A percentile compares a stretch with the other conserved stretches of the same genome.
Evolutionary conservation across 306 rosid species (phyloP).

Genomic region (Canavalia ensiformis): DNA sequence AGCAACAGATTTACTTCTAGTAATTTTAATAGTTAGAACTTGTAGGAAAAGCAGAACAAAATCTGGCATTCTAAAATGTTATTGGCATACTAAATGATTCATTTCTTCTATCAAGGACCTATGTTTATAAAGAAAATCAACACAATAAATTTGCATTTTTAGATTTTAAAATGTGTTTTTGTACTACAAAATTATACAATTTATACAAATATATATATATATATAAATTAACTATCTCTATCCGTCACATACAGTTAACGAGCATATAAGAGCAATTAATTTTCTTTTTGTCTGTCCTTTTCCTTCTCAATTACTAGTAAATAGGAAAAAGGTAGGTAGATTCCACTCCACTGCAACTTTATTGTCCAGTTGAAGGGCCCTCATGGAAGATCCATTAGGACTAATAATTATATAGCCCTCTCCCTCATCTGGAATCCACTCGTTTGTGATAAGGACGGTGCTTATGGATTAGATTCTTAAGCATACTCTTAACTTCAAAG

Average conservation of each 20-base stretch:
- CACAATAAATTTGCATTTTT: not conserved
- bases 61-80: not conserved
- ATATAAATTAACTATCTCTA: no score
- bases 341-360: not conserved
- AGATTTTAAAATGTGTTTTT: not conserved
- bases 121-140: not conserved
- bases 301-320: not conserved
- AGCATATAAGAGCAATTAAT: slow-evolving; percentile 1
- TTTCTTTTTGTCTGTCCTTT: not conserved
- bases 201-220: no score
- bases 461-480: slow-evolving; percentile 20
- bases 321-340: not conserved
- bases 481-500: not conserved
- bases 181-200: no score
- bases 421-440: slow-evolving; percentile 28
- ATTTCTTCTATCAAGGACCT: not conserved
- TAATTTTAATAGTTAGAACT: not conserved
- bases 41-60: not conserved
- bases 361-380: not conserved
- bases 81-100: not conserved
- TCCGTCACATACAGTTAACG: not conserved
- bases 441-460: not conserved
- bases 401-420: not conserved
- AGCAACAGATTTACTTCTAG: not conserved
- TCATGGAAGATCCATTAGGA: not conserved